A percentile compares a stretch with the other conserved stretches of the same genome.
These are phyloP conservation scores for Amesomyces nigricolor DNA, from an alignment of 2,329 filamentous ascomycete species.

Conservation along the genomic window DNA sequence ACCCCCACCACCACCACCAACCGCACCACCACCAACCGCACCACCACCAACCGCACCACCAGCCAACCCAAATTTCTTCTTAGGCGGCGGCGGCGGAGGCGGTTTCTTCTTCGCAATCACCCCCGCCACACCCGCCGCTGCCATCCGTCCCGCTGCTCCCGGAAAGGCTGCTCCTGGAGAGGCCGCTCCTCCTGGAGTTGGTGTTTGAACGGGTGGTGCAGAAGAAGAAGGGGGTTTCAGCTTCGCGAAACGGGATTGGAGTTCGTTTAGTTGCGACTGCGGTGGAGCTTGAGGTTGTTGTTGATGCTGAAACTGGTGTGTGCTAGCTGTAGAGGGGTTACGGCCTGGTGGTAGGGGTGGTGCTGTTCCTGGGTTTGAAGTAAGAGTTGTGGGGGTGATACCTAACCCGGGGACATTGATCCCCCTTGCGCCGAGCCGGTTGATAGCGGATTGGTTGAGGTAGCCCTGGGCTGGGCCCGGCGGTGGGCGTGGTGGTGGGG, in stretches of 20 bases:
- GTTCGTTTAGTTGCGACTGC: conserved; percentile 39
- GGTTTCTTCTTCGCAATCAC: conserved; percentile 48
- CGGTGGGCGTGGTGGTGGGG: conserved; percentile 5
- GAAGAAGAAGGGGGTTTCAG: conserved; percentile 28
- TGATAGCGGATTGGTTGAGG: conserved; percentile 53
- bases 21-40: background rate
- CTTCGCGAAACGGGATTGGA: conserved; percentile 54
- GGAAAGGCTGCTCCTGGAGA: no score
- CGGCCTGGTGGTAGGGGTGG: conserved; percentile 18
- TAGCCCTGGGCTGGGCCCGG: background rate
- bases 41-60: conserved; percentile 10
- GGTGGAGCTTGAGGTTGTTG: conserved; percentile 21
- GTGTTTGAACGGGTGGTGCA: conserved; percentile 3
- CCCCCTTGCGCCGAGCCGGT: conserved; percentile 65
- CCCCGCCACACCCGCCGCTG: conserved; percentile 10
- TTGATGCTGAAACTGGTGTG: conserved; percentile 25
- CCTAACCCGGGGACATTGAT: conserved; percentile 73
- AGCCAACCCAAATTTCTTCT: conserved; percentile 44
- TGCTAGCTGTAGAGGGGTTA: background rate
- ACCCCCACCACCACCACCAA: background rate
- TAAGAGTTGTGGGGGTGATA: conserved; percentile 41
- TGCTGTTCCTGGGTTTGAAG: conserved; percentile 9
- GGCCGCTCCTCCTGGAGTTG: no score
- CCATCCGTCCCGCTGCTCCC: background rate
- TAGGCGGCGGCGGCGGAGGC: conserved; percentile 45